Conservation (phyloP, 768 basidiomycete genomes). For the Lentinula sp. region DNA sequence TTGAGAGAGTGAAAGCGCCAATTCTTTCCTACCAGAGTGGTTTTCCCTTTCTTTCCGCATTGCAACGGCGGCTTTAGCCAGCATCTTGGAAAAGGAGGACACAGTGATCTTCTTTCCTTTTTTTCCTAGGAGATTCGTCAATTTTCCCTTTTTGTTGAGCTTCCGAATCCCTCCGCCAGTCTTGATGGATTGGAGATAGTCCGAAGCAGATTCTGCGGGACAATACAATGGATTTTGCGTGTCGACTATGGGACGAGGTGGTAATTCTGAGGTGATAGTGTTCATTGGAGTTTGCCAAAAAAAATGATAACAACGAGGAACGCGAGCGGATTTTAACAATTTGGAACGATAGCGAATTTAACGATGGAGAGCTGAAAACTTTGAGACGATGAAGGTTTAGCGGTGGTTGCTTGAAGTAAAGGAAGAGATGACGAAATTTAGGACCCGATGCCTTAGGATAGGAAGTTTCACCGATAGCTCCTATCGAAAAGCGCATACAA, state of each 20-base stretch:
- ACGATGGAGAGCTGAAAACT: background rate
- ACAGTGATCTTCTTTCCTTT: background rate
- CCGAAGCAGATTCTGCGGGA: constrained; percentile 38
- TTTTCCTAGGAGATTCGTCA: background rate
- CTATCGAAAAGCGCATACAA: background rate
- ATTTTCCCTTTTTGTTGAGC: background rate
- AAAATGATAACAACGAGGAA: background rate
- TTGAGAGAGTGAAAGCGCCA: background rate
- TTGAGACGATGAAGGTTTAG: background rate
- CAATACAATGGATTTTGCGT: constrained; percentile 56
- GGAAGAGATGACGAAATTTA: background rate
- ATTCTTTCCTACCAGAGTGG: background rate
- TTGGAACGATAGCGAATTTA: background rate
- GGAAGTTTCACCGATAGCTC: background rate
- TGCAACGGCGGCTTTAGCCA: background rate
- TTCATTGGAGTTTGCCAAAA: background rate
- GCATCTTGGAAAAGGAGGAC: constrained; percentile 3
- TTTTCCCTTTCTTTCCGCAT: background rate
- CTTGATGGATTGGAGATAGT: constrained; percentile 43
- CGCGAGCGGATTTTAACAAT: background rate
- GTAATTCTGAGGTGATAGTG: constrained; percentile 10
- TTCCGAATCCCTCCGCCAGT: constrained; percentile 1
- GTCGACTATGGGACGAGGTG: constrained; percentile 29
- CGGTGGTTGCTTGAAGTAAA: background rate
- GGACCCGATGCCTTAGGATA: background rate